Evolutionary conservation across 139 green algal species (phyloP).

Genomic region (Mesotaenium endlicherianum): DNA sequence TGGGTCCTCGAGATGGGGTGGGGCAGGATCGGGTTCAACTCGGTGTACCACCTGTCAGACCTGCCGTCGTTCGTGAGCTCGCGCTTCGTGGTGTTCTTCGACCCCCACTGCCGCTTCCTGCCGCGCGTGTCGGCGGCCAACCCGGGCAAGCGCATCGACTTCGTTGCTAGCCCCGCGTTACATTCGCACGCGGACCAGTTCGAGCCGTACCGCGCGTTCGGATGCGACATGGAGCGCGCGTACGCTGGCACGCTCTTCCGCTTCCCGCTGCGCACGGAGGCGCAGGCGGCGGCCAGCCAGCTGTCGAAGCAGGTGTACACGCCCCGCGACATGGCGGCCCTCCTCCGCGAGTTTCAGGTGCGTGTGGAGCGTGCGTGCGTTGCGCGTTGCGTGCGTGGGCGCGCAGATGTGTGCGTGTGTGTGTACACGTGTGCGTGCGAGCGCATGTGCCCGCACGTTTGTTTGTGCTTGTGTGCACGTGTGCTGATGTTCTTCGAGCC

Average conservation of each 20-base stretch:
- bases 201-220: constrained; percentile 54
- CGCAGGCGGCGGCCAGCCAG: constrained; percentile 42
- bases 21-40: constrained; percentile 70
- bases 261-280: constrained; percentile 59
- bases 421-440: no score
- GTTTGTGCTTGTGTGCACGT: no score
- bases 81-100: constrained; percentile 69
- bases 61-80: constrained; percentile 69
- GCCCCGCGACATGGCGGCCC: constrained; percentile 45
- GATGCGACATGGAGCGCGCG: constrained; percentile 53
- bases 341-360: constrained; percentile 61
- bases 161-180: constrained; percentile 50
- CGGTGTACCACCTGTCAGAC: constrained; percentile 76
- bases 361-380: background rate
- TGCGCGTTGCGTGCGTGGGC: background rate
- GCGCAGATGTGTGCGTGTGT: no score
- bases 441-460: no score
- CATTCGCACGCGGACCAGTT: constrained; percentile 57
- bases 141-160: constrained; percentile 74
- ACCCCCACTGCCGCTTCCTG: constrained; percentile 65
- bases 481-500: background rate
- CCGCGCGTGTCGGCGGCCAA: constrained; percentile 48
- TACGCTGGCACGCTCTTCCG: constrained; percentile 73
- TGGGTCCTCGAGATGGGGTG: background rate
- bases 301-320: constrained; percentile 74